Evolutionary conservation across 2,329 filamentous ascomycete species (phyloP), one percentile per base, ranked within the genome.

Genomic region (Xylaria sp.): DNA sequence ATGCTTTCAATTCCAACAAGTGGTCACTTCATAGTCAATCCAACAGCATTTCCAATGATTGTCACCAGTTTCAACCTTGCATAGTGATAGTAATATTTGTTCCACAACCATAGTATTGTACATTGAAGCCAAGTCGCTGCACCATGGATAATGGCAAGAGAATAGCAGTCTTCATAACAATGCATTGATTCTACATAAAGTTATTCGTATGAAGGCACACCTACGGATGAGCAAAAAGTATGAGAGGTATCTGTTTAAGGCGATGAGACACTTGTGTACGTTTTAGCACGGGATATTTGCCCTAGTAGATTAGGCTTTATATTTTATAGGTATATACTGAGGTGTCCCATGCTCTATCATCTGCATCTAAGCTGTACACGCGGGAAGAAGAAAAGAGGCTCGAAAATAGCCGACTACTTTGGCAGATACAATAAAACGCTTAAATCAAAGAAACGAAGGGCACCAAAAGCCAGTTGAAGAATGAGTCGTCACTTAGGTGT

Each of bases 371-470:
- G 23, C 52, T 52, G 28, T 58, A 62, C 52, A 39, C 13, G 43
- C 41, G 41, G 57, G 41, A 60, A 48, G 10, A 25, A 60, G n/a
- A n/a, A 60, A 56, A n/a, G 10, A 63, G 28, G 52, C 39, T 52
- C 60, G 5, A 20, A 25, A 52, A 39, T 30, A 53, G n/a, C 45
- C 30, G 60, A 32, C 28, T 20, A 55, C n/a, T 12, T 55, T 36
- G 4, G 18, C 13, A 43, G 13, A 23, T 53, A 48, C 56, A 61
- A 52, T 4, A 39, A 55, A 63, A 48, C 65, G 68, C 68, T 68
- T 13, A 65, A 68, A 39, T 55, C 25, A 60, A 65, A 59, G 39
- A 62, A 68, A 65, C 18, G 48, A 63, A 36, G 56, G 28, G 23
- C 28, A 30, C 30, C 41, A 45, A 34, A 70, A 13, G n/a, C 15